Percentiles rank a stretch among this genome's conserved stretches.
Evolutionary conservation across 2,329 filamentous ascomycete genomes (phyloP).

Genomic region (Herpotrichia juniperi): DNA sequence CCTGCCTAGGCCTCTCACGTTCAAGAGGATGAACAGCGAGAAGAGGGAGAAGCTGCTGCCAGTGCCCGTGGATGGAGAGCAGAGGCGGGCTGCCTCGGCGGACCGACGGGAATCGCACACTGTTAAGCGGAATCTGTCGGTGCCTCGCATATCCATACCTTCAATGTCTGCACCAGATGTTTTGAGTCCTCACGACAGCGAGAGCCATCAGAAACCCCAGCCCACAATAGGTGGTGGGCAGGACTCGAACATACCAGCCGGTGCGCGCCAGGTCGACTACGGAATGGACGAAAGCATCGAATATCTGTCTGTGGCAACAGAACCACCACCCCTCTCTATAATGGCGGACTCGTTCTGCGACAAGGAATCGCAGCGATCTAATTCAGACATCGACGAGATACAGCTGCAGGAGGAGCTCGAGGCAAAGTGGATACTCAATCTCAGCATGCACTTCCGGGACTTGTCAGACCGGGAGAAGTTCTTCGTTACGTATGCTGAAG

Average conservation of each 20-base stretch:
- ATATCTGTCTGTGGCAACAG: conserved; percentile 22
- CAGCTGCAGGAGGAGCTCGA: conserved; percentile 83
- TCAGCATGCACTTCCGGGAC: conserved; percentile 98
- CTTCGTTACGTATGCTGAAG: conserved; percentile 91
- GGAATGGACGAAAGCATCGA: conserved; percentile 30
- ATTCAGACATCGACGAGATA: conserved; percentile 57
- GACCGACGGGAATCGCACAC: conserved; percentile 70
- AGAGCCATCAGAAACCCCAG: conserved; percentile 24
- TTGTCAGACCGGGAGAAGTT: conserved; percentile 94
- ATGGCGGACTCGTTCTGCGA: conserved; percentile 36
- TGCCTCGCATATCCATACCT: conserved; percentile 42
- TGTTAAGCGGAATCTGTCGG: conserved; percentile 52
- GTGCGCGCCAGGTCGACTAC: conserved; percentile 43
- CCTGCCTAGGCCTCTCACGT: conserved; percentile 77
- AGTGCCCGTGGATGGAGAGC: conserved; percentile 65
- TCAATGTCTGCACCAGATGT: conserved; percentile 49
- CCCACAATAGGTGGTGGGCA: conserved; percentile 38
- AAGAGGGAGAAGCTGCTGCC: conserved; percentile 74
- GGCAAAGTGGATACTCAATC: conserved; percentile 89
- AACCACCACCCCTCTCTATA: conserved; percentile 33
- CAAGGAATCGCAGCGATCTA: conserved; percentile 38
- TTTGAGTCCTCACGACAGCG: conserved; percentile 36
- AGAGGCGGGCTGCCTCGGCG: conserved; percentile 76
- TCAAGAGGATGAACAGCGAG: conserved; percentile 84
- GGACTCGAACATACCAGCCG: conserved; percentile 41